Base-by-base conservation (phyloP, 306 rosid genomes). In the Luffa acutangula region DNA sequence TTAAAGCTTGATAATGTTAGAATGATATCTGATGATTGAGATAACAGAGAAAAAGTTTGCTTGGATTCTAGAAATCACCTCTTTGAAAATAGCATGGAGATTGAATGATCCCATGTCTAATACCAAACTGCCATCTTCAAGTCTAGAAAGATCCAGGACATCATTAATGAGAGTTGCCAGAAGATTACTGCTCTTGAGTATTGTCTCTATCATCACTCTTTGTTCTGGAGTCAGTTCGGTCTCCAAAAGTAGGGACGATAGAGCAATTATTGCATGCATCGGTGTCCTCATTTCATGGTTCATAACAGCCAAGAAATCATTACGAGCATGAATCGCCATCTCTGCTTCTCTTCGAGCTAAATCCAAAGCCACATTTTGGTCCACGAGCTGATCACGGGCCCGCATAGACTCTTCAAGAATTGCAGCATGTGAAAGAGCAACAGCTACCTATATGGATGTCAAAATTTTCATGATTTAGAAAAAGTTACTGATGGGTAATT, bases 261-360 rank as follows among this genome's bases (percentile, higher is more conserved):
- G 62, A n/a, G 97, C 94, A 67, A 94, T 87, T 76, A 90, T 85
- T 78, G 98, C 96, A 54, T 92, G 91, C 98, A 94, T 92, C 31
- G 98, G 98, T 3, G 94, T 94, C 86, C 97, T 89, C 98, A 94
- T 94, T 89, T 92, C 98, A 87, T 94, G 91, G 82, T 92, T 94
- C 98, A 94, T 89, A 87, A 94, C 97, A 56, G 96, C 85, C 70
- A 92, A 93, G 87, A 94, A 94, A 84, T 92, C 97, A 65, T 91
- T 88, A 77, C 97, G 97, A 75, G 97, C 98, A 43, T 86, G 97
- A 84, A 92, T 90, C 25, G 97, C 98, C 79, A 53, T 83, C 88
- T 92, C 97, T n/a, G 98, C 97, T 75, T 94, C 97, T 74, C 86
- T 83, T 74, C 94, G 92, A 69, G 98, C 97, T 84, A 82, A 83